Evolutionary conservation across 306 rosid genomes (phyloP).

Genomic region (Benincasa hispida): DNA sequence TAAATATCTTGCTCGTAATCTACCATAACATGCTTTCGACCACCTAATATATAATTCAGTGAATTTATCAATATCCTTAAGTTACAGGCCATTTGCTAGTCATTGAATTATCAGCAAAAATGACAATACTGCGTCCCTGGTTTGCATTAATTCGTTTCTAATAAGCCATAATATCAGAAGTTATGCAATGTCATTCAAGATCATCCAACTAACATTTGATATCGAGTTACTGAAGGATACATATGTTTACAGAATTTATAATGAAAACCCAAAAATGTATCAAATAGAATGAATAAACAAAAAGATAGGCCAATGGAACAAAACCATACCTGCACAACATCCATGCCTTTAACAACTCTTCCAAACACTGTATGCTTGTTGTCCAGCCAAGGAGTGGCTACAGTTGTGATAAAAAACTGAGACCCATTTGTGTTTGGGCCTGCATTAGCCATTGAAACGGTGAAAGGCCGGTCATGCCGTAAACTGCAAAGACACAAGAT

Average conservation of each 20-base stretch:
- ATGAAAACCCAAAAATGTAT: background rate
- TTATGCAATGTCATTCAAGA: background rate
- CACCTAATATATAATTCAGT: background rate
- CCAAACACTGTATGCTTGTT: slow-evolving; percentile 96
- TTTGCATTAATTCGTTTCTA: background rate
- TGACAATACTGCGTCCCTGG: background rate
- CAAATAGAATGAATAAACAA: background rate
- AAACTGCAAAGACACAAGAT: slow-evolving; percentile 42
- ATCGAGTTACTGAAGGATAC: background rate
- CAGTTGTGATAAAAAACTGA: slow-evolving; percentile 96
- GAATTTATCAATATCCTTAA: background rate
- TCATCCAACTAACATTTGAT: background rate
- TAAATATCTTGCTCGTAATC: background rate
- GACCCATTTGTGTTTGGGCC: slow-evolving; percentile 92
- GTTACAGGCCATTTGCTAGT: background rate
- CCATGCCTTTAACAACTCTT: slow-evolving; percentile 92
- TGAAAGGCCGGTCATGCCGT: slow-evolving; percentile 96
- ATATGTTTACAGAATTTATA: background rate
- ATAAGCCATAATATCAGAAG: background rate
- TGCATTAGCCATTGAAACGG: slow-evolving; percentile 94
- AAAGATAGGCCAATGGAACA: background rate
- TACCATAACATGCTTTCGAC: background rate
- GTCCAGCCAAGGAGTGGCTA: slow-evolving; percentile 98
- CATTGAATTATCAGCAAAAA: background rate
- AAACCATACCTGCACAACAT: slow-evolving; percentile 81